phyloP scores from a whole-genome alignment of 768 basidiomycete species.

The Lactifluus volemus region DNA sequence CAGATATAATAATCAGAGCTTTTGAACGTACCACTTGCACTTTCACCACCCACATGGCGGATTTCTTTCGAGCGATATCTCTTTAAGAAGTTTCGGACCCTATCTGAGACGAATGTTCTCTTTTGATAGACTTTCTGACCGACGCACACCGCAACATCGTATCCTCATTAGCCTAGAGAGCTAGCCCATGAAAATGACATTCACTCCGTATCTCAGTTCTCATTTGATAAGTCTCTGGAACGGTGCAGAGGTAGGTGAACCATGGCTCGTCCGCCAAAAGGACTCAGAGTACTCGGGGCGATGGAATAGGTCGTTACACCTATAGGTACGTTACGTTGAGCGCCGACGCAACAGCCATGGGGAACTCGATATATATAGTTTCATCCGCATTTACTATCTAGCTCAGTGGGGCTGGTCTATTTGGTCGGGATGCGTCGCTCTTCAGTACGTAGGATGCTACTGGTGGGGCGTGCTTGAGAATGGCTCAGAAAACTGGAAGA shows the following conservation, averaged over 20 bases:
- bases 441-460: background rate
- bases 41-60: too few relatives aligned
- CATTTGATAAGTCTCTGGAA: background rate
- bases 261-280: background rate
- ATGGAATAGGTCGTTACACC: background rate
- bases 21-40: background rate
- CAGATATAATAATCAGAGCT: background rate
- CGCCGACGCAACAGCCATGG: background rate
- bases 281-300: background rate
- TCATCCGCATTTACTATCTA: background rate
- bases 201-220: background rate
- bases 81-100: too few relatives aligned
- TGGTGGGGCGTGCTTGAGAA: background rate
- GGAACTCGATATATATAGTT: background rate
- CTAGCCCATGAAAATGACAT: background rate
- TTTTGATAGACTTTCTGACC: background rate
- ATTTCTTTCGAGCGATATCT: too few relatives aligned
- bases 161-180: background rate
- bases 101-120: too few relatives aligned
- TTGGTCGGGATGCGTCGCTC: too few relatives aligned
- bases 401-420: background rate
- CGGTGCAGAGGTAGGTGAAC: background rate
- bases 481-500: too few relatives aligned
- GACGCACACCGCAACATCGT: background rate
- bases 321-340: background rate